Percentiles rank a stretch among this genome's conserved stretches.
Evolutionary conservation across 306 rosid genomes (phyloP).

Genomic region (Prunus mume): DNA sequence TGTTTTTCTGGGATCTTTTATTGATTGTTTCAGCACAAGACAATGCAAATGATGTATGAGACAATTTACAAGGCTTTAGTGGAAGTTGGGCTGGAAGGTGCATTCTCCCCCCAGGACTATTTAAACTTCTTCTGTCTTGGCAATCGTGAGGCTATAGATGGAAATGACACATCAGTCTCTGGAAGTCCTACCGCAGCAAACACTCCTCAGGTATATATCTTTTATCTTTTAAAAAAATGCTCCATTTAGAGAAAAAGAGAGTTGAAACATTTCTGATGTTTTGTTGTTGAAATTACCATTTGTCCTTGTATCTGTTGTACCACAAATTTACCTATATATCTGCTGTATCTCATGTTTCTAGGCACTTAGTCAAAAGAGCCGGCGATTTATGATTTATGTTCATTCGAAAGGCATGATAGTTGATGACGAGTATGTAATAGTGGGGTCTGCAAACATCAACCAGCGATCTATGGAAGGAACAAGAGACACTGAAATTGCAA

Average conservation of each 20-base stretch:
- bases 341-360: conserved; percentile 34
- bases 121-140: conserved; percentile 97
- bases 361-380: conserved; percentile 66
- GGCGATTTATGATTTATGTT: conserved; percentile 95
- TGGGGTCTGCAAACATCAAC: conserved; percentile 98
- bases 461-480: conserved; percentile 99
- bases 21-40: conserved; percentile 62
- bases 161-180: conserved; percentile 27
- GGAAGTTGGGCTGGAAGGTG: conserved; percentile 82
- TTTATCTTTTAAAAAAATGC: background rate
- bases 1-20: conserved; percentile 9
- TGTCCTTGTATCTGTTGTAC: background rate
- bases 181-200: conserved; percentile 65
- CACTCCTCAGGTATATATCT: conserved; percentile 63
- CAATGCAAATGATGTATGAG: conserved; percentile 99
- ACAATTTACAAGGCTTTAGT: conserved; percentile 77
- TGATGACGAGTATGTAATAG: conserved; percentile 83
- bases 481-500: conserved; percentile 99
- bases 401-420: conserved; percentile 99
- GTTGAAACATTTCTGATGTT: background rate
- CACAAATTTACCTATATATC: conserved; percentile 4
- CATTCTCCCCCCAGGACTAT: conserved; percentile 85
- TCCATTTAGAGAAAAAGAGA: background rate
- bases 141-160: conserved; percentile 70
- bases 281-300: background rate